These are phyloP conservation scores for Flaveria brownii DNA, from an alignment of 129 eudicot genomes.

Conservation along the genomic window DNA sequence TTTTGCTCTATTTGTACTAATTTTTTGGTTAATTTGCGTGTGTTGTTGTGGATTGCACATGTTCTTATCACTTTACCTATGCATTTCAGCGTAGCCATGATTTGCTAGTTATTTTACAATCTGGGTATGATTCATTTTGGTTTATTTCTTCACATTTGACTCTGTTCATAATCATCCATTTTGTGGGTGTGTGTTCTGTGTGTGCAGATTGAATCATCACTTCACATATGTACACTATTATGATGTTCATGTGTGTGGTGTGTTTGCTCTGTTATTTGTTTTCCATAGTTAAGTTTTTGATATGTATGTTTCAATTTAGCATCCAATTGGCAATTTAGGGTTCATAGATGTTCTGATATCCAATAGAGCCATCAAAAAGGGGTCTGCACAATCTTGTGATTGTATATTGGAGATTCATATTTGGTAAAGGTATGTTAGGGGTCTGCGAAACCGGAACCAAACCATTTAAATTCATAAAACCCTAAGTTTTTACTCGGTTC, in stretches of 20 bases:
- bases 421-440: neutral
- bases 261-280: conserved; percentile 4
- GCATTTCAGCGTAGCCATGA: neutral
- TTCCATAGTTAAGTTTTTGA: neutral
- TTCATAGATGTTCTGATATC: conserved; percentile 8
- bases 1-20: no score
- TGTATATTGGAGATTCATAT: neutral
- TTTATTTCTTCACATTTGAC: conserved; percentile 4
- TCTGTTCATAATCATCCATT: conserved; percentile 22
- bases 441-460: no score
- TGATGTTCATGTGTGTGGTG: no score
- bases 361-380: neutral
- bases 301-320: neutral
- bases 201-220: conserved; percentile 9
- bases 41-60: no score
- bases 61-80: neutral
- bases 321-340: conserved; percentile 22
- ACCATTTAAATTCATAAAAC: neutral
- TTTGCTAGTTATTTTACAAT: conserved; percentile 16
- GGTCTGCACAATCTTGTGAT: neutral
- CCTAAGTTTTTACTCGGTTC: neutral
- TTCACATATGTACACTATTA: neutral
- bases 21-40: no score
- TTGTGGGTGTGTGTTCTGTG: conserved; percentile 15
- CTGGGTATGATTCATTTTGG: conserved; percentile 20